Evolutionary conservation across 148 eudicot genomes (phyloP).

Genomic region (Talinum fruticosum): DNA sequence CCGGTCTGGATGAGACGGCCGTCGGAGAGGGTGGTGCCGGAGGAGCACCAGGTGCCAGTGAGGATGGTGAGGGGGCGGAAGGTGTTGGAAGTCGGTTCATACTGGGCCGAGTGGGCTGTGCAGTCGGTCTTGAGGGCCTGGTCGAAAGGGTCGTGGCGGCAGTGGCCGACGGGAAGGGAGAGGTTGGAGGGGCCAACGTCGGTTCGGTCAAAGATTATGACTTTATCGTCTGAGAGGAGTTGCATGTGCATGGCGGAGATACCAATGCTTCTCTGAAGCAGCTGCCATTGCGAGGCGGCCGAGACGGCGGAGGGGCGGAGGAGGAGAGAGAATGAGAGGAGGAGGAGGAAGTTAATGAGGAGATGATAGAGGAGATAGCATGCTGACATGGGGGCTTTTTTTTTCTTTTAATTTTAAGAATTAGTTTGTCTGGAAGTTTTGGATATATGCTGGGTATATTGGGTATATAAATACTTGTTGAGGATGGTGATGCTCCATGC

Average conservation of each 20-base stretch:
- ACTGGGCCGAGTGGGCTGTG: constrained; percentile 76
- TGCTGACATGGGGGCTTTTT: too few species aligned
- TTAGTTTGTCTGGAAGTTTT: too few species aligned
- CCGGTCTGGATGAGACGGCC: constrained; percentile 72
- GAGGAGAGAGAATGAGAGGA: neutral
- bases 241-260: constrained; percentile 67
- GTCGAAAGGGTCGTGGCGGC: constrained; percentile 35
- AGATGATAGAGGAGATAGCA: too few species aligned
- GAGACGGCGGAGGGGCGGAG: neutral
- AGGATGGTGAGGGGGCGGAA: constrained; percentile 60
- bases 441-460: too few species aligned
- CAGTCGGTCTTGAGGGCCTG: constrained; percentile 39
- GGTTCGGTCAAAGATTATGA: constrained; percentile 50
- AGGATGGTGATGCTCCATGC: too few species aligned
- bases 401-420: too few species aligned
- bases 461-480: too few species aligned
- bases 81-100: constrained; percentile 39
- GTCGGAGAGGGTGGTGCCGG: constrained; percentile 48
- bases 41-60: constrained; percentile 80
- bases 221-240: constrained; percentile 41
- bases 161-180: constrained; percentile 29
- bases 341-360: neutral
- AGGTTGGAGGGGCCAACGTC: constrained; percentile 52
- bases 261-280: constrained; percentile 36
- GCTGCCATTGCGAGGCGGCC: constrained; percentile 31